Percentiles rank a stretch among this genome's conserved stretches.
These are phyloP conservation scores for Hyaloscypha finlandica DNA, from an alignment of 495 filamentous ascomycete species.

Conservation along the genomic window DNA sequence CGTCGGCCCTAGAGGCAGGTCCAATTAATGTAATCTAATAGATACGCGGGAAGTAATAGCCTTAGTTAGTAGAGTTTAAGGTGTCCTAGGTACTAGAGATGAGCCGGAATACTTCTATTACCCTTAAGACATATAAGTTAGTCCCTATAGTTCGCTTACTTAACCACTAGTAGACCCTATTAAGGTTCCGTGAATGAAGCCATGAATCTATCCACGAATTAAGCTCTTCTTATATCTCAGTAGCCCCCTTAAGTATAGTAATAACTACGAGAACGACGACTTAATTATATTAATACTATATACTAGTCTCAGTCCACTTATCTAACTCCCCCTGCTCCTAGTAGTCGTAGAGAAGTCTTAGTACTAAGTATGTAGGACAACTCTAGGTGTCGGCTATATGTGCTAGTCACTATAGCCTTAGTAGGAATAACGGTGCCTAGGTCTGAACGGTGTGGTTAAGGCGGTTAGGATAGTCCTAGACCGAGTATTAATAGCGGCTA, in stretches of 20 bases:
- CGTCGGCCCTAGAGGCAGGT: not conserved
- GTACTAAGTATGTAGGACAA: constrained; percentile 1
- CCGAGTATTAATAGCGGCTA: not conserved
- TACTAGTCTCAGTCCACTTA: constrained; percentile 4
- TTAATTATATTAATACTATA: constrained; percentile 5
- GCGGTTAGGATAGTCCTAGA: not conserved
- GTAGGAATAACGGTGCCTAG: not conserved
- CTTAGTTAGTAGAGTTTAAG: constrained; percentile 4
- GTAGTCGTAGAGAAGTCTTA: constrained; percentile 4
- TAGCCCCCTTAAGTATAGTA: constrained; percentile 7
- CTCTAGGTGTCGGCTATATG: not conserved
- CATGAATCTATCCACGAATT: constrained; percentile 16
- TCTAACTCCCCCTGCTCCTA: constrained; percentile 7
- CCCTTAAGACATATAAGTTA: constrained; percentile 10
- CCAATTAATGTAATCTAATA: constrained; percentile 6
- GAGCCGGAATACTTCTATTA: too few relatives aligned
- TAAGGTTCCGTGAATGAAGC: constrained; percentile 18
- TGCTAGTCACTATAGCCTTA: not conserved
- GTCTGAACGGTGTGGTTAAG: not conserved
- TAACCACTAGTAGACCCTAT: constrained; percentile 17
- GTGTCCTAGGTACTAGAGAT: constrained; percentile 6
- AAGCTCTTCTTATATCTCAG: constrained; percentile 7
- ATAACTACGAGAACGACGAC: not conserved
- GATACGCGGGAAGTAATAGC: constrained; percentile 8
- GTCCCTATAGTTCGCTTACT: constrained; percentile 15